Percentiles rank a stretch among this genome's conserved stretches.
These are phyloP conservation scores for Mycena alexandri DNA, from an alignment of 768 basidiomycete genomes.

Conservation along the genomic window DNA sequence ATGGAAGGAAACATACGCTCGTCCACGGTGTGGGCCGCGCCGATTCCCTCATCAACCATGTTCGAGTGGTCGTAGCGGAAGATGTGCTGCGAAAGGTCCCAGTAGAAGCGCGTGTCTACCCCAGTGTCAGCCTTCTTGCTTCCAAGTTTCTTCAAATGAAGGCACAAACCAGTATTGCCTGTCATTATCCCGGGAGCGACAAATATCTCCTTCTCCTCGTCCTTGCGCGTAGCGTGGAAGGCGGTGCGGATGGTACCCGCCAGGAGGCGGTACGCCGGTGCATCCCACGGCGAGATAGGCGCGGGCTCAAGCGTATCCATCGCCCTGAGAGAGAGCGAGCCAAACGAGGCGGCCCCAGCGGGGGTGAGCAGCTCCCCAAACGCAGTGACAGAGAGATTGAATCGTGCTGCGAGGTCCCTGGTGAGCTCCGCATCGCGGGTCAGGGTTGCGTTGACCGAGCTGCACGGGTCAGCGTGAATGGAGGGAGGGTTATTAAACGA, in stretches of 20 bases:
- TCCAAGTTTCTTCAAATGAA: background rate
- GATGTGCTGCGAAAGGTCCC: conserved; percentile 53
- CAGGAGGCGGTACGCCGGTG: conserved; percentile 47
- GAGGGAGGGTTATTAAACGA: too few species aligned
- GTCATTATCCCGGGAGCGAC: conserved; percentile 49
- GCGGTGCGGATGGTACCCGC: conserved; percentile 57
- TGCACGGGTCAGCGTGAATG: conserved; percentile 25
- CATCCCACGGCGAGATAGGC: conserved; percentile 52
- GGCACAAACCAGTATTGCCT: conserved; percentile 48
- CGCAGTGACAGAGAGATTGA: conserved; percentile 56
- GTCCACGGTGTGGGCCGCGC: conserved; percentile 60
- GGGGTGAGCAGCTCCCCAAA: conserved; percentile 49
- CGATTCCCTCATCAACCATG: conserved; percentile 34
- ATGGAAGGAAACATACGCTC: conserved; percentile 53
- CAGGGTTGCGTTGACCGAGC: conserved; percentile 50
- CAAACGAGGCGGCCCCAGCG: conserved; percentile 34
- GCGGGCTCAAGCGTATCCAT: conserved; percentile 61
- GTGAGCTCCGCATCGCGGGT: conserved; percentile 48
- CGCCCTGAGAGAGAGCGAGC: conserved; percentile 51
- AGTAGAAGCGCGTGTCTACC: conserved; percentile 52
- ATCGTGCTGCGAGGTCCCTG: conserved; percentile 45
- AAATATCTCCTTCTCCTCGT: conserved; percentile 19
- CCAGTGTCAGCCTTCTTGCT: background rate
- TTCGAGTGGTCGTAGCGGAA: conserved; percentile 60
- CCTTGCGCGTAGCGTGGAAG: conserved; percentile 45